Conservation (phyloP, 2,329 filamentous ascomycete genomes). For the Emergomyces pasteurianus region DNA sequence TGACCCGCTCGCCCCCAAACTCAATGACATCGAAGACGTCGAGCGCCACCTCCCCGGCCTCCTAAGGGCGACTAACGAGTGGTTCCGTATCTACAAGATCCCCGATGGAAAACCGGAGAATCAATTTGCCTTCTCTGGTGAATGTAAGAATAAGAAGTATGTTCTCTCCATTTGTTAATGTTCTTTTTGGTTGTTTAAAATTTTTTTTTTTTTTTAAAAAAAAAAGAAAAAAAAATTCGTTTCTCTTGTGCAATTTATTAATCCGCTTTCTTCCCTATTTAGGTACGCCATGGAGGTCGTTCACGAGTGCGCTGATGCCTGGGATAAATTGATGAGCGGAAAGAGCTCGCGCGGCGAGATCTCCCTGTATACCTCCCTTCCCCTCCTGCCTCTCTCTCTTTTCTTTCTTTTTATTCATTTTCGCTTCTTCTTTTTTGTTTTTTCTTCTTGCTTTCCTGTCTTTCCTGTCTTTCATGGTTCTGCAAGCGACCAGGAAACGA, state of each 20-base stretch:
- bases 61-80: conserved; percentile 95
- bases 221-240: neutral
- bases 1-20: conserved; percentile 88
- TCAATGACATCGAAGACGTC: conserved; percentile 98
- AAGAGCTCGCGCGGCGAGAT: conserved; percentile 69
- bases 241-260: neutral
- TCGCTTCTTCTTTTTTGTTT: too few species aligned
- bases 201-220: neutral
- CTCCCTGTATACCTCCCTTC: conserved; percentile 56
- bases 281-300: conserved; percentile 92
- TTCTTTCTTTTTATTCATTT: too few species aligned
- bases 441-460: too few species aligned
- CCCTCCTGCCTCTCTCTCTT: neutral
- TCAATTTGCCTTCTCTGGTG: conserved; percentile 99
- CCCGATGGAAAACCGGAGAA: conserved; percentile 99
- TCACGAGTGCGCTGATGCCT: conserved; percentile 90
- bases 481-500: neutral
- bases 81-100: conserved; percentile 99
- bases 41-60: conserved; percentile 96
- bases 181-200: neutral
- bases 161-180: conserved; percentile 15
- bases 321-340: conserved; percentile 90
- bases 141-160: conserved; percentile 99
- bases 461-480: too few species aligned
- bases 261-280: neutral